Evolutionary conservation across 2,329 filamentous ascomycete species (phyloP), one percentile per base, ranked within the genome.

Genomic region (Coleophoma eucalyptorum): DNA sequence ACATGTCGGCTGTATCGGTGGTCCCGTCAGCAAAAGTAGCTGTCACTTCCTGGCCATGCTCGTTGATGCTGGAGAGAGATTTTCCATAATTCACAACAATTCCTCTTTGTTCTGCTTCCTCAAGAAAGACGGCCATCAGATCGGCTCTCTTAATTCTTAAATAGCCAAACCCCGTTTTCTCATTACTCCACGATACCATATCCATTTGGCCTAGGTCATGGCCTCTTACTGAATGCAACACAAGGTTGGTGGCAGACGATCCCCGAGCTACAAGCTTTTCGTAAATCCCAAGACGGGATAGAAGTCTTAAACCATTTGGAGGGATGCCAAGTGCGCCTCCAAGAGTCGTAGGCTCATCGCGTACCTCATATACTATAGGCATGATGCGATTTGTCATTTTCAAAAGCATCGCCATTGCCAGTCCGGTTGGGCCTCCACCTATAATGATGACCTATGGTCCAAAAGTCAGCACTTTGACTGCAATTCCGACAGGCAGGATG

Each of bases 241-340:
- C 54, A 15, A 64, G 8, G n/a, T 57, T 55, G 5, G 53, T 50
- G 20, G 44, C 52, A 13, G 44, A 50, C 19, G 45, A 57, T 3
- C 62, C 63, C 3, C 54, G 51, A 2, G 50, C 46, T 31, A 49
- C 35, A n/a, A 62, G 53, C n/a, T 52, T 49, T 13, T 65, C 54
- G 26, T 57, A 62, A 10, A 66, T 42, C 10, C 57, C 62, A 1
- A 67, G 52, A 19, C 60, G 57, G 21, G 62, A 43, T 16, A 66
- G 53, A 8, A 67, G 51, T 26, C 61, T 58, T 13, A 64, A 49
- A 3, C 64, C 67, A 42, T 68, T 69, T 19, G 63, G 59, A 12
- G 52, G 53, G 18, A 68, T 65, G 12, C 59, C 61, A 46, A 67
- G 47, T n/a, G 58, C 61, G 7, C 65, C 65, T 11, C 65, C 65